A percentile compares a stretch with the other conserved stretches of the same genome.
Evolutionary conservation across 805 yeast genomes (phyloP).

Genomic region (Zygosaccharomyces lentus): DNA sequence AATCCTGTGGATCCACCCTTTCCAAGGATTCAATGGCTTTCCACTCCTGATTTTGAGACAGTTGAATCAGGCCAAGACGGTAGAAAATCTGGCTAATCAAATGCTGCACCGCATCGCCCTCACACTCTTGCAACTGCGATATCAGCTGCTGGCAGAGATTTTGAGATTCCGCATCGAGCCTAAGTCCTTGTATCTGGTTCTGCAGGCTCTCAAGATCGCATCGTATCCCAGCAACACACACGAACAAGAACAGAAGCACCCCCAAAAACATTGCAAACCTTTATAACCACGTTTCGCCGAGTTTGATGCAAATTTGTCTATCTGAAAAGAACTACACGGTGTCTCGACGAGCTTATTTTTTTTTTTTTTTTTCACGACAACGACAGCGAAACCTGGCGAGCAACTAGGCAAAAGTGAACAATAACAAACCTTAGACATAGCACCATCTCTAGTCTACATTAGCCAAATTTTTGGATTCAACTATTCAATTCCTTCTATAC

Average conservation of each 20-base stretch:
- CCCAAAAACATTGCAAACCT: slow-evolving; percentile 1
- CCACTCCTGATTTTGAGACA: slow-evolving; percentile 50
- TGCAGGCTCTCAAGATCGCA: slow-evolving; percentile 12
- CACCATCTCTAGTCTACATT: no score
- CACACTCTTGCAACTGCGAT: slow-evolving; percentile 11
- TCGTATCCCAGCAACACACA: slow-evolving; percentile 3
- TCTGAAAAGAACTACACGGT: neutral
- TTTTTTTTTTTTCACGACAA: neutral
- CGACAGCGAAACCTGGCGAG: slow-evolving; percentile 1
- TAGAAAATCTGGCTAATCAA: slow-evolving; percentile 41
- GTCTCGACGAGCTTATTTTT: slow-evolving; percentile 2
- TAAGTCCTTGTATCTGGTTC: slow-evolving; percentile 7
- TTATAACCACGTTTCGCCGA: neutral
- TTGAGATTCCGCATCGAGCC: slow-evolving; percentile 15
- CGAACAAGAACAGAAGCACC: neutral
- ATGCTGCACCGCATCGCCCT: slow-evolving; percentile 2
- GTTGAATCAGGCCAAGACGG: slow-evolving; percentile 58
- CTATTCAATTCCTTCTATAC: neutral
- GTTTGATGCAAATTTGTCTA: neutral
- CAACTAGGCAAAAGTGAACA: neutral
- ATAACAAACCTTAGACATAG: no score
- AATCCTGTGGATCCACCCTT: slow-evolving; percentile 40
- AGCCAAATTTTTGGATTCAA: neutral
- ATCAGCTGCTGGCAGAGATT: slow-evolving; percentile 13
- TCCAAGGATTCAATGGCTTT: slow-evolving; percentile 52